A percentile compares a stretch with the other conserved stretches of the same genome.
Conservation (phyloP, 495 filamentous ascomycete species). For the Trichoderma asperelloides region DNA sequence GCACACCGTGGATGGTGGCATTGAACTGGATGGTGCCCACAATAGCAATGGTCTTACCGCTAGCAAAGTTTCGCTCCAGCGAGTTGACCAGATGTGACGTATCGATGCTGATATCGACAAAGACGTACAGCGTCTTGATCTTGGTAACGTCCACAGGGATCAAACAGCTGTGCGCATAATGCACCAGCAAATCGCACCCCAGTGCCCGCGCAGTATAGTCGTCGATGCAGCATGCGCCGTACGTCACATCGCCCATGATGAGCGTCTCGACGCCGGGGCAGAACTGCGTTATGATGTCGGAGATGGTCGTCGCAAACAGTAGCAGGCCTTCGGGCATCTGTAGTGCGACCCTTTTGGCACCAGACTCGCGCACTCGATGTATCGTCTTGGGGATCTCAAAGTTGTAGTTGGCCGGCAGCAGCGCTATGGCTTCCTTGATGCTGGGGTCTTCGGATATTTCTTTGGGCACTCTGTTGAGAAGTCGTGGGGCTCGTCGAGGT, state of each 20-base stretch:
- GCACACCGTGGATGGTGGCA: conserved; percentile 79
- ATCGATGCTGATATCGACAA: conserved; percentile 96
- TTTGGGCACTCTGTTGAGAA: conserved; percentile 80
- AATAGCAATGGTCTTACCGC: conserved; percentile 79
- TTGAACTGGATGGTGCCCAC: conserved; percentile 99
- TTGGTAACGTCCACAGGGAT: conserved; percentile 92
- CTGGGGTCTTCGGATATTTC: conserved; percentile 79
- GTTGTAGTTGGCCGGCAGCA: conserved; percentile 88
- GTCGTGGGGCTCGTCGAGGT: conserved; percentile 59
- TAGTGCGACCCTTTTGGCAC: conserved; percentile 71
- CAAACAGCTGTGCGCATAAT: conserved; percentile 94
- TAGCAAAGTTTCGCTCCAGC: conserved; percentile 76
- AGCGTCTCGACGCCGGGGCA: conserved; percentile 83
- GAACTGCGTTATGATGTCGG: conserved; percentile 92
- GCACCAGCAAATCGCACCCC: conserved; percentile 88
- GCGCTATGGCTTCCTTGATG: conserved; percentile 79
- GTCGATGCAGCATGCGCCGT: conserved; percentile 97
- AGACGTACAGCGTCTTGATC: conserved; percentile 94
- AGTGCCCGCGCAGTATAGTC: conserved; percentile 94
- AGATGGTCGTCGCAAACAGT: conserved; percentile 94
- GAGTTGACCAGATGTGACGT: conserved; percentile 75
- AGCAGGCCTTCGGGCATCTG: conserved; percentile 96
- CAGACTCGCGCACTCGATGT: conserved; percentile 74
- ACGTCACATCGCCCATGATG: conserved; percentile 99
- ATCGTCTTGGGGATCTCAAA: conserved; percentile 99